phyloP scores from a whole-genome alignment of 2,329 filamentous ascomycete species.

The Bertia moriformis region DNA sequence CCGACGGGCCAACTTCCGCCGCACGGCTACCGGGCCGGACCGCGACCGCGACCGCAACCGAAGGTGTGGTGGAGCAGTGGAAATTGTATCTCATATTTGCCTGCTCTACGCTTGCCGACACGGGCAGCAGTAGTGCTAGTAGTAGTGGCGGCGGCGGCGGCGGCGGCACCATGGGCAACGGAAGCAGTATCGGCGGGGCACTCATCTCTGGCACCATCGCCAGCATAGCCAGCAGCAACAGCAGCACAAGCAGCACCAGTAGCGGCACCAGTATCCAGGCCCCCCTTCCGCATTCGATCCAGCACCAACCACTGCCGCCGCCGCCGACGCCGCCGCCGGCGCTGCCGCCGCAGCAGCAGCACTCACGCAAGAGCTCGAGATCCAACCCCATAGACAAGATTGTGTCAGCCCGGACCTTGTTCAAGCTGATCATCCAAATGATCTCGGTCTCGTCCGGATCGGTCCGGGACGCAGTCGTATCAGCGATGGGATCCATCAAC shows the following conservation, averaged over 20 bases:
- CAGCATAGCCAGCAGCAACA: conserved; percentile 40
- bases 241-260: too few species aligned
- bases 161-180: too few species aligned
- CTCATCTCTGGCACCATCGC: too few species aligned
- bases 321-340: neutral
- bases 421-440: conserved; percentile 80
- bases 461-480: conserved; percentile 78
- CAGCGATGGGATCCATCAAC: conserved; percentile 87
- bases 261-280: too few species aligned
- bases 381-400: conserved; percentile 59
- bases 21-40: conserved; percentile 31
- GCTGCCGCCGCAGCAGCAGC: conserved; percentile 42
- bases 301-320: too few species aligned
- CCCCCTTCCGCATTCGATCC: too few species aligned
- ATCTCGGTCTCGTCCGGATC: conserved; percentile 66
- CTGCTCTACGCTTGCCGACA: conserved; percentile 82
- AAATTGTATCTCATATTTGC: conserved; percentile 94
- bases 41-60: conserved; percentile 61
- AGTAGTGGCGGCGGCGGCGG: too few species aligned
- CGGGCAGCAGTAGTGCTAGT: too few species aligned
- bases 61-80: conserved; percentile 90
- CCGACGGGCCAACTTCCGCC: too few species aligned
- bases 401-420: conserved; percentile 73
- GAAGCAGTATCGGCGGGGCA: too few species aligned
- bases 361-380: conserved; percentile 69